Evolutionary conservation across 2,329 filamentous ascomycete species (phyloP), one percentile per base, ranked within the genome.

Genomic region (Ilyonectria robusta): DNA sequence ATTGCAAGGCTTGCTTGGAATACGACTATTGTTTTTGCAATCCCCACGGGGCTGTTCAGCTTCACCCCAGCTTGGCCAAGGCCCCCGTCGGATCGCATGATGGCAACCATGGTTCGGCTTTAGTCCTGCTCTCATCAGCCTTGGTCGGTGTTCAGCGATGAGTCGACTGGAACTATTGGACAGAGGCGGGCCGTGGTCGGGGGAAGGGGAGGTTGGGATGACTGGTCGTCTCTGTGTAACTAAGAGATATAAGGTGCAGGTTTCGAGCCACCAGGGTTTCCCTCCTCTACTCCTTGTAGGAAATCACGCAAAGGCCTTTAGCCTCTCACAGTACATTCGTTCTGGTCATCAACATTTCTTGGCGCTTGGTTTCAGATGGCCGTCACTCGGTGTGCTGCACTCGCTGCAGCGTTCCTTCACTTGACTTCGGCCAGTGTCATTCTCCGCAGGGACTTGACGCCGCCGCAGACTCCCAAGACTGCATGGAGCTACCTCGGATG

Each of bases 401-500:
- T 74, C n/a, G 51, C 60, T 67, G 72, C 69, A 65, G 65, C 70
- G 42, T 67, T 74, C 59, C 6, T 69, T 67, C 72, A 66, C 55
- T 68, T 70, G 29, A 60, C 70, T n/a, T 72, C 67, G 31, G 74
- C 71, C 37, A 70, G 62, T 40, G 59, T 66, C 33, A 64, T 73
- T 42, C 54, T 75, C 33, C 70, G 68, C 44, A 69, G 72, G 61
- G 72, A 74, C 66, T 42, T 74, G 35, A 73, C 65, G 19, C 66
- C 72, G 37, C 72, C 72, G 2, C 29, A 31, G 8, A 62, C 58
- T 7, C 74, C 74, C 21, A 50, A 61, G 29, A 42, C 62, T 6
- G 40, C 6, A 17, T 42, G 40, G 40, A 42, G 40, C 40, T 42
- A 42, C 17, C 6, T 17, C 15, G 40, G 40, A 15, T 42, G 40